phyloP scores from a whole-genome alignment of 2,329 filamentous ascomycete species.

The Geosmithia putterillii region DNA sequence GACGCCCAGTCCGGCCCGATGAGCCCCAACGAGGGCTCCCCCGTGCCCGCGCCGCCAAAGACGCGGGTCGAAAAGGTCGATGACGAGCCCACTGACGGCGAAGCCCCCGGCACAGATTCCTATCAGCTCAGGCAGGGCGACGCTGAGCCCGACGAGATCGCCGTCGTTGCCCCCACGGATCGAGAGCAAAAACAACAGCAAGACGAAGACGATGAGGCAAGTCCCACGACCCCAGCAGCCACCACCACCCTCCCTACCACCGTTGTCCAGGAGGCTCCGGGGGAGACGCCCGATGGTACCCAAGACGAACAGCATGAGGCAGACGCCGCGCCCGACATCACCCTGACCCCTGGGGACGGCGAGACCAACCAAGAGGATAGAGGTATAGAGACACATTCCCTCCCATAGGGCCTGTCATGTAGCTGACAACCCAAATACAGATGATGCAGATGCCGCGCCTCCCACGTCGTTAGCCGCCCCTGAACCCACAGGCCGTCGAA shows the following conservation, averaged over 20 bases:
- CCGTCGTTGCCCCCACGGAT: no score
- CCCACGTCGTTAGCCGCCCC: background rate
- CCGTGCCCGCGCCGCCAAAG: conserved; percentile 46
- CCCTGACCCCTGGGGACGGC: background rate
- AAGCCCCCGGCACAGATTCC: conserved; percentile 48
- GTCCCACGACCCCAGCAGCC: conserved; percentile 8
- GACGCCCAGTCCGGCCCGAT: conserved; percentile 45
- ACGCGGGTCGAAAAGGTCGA: conserved; percentile 48
- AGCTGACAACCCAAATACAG: background rate
- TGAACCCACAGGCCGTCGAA: background rate
- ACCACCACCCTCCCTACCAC: conserved; percentile 33
- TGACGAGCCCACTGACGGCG: conserved; percentile 35
- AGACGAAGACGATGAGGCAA: conserved; percentile 8
- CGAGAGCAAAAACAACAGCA: no score
- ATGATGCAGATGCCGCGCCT: background rate
- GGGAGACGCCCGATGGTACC: conserved; percentile 8
- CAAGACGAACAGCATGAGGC: background rate
- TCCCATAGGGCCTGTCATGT: no score
- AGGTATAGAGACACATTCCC: no score
- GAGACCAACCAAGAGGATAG: no score
- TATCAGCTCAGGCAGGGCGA: conserved; percentile 43
- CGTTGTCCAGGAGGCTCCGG: conserved; percentile 38
- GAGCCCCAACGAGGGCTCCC: conserved; percentile 30
- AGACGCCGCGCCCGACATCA: conserved; percentile 37
- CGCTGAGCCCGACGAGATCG: conserved; percentile 49